phyloP scores from a whole-genome alignment of 371 early-diverging fungal genomes.

The Zychaea mexicana region DNA sequence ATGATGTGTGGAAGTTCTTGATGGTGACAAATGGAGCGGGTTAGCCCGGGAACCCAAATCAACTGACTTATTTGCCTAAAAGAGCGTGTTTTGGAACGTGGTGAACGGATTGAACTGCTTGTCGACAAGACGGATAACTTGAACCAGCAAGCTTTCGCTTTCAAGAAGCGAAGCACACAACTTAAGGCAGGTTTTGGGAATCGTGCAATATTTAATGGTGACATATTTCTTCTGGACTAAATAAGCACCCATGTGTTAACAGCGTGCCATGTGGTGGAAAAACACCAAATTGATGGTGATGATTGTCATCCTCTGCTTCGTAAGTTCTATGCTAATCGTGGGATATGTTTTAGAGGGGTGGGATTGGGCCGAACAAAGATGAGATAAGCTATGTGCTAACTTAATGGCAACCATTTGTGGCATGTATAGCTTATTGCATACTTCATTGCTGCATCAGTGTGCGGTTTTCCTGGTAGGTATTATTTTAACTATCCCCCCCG shows the following conservation, averaged over 20 bases:
- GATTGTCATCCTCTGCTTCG: constrained; percentile 66
- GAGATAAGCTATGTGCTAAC: neutral
- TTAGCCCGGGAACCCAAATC: no score
- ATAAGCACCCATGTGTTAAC: neutral
- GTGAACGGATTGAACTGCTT: constrained; percentile 88
- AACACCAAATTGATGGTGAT: constrained; percentile 81
- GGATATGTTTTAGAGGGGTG: no score
- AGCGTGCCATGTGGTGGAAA: constrained; percentile 93
- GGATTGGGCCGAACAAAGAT: no score
- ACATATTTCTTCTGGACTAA: no score
- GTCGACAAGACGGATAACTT: constrained; percentile 91
- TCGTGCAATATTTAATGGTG: no score
- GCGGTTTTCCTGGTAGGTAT: constrained; percentile 75
- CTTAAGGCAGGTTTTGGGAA: no score
- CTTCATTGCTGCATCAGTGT: constrained; percentile 67
- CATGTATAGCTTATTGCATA: constrained; percentile 62
- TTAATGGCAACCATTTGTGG: neutral
- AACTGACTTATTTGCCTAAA: no score
- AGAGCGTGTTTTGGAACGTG: constrained; percentile 90
- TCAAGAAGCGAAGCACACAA: constrained; percentile 86
- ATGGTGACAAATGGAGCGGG: no score
- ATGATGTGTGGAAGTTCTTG: no score
- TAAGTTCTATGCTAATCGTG: constrained; percentile 42
- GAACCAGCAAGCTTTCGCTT: constrained; percentile 87
- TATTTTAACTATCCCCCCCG: no score